Evolutionary conservation across 2,329 filamentous ascomycete species (phyloP).

Genomic region (Colletotrichum cereale): DNA sequence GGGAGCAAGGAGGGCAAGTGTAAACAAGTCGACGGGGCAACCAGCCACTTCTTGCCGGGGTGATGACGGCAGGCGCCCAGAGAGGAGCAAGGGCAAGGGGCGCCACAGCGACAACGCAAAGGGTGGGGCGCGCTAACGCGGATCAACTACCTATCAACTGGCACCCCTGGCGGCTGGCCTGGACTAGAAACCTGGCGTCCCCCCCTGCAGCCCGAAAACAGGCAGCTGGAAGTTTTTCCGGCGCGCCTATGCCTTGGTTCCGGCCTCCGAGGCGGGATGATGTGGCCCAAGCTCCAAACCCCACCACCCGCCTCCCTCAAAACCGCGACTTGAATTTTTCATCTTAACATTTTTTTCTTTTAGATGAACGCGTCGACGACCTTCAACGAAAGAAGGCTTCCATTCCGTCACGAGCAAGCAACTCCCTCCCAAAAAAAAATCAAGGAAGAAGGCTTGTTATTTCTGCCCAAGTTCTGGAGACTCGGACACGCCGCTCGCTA

Average conservation of each 20-base stretch:
- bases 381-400: conserved; percentile 15
- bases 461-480: background rate
- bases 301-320: conserved; percentile 36
- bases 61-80: conserved; percentile 39
- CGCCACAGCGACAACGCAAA: conserved; percentile 32
- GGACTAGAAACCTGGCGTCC: background rate
- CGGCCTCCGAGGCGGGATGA: background rate
- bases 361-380: conserved; percentile 12
- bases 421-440: background rate
- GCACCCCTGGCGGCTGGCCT: conserved; percentile 21
- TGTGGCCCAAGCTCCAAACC: conserved; percentile 30
- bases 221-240: conserved; percentile 35
- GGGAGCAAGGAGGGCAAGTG: conserved; percentile 40
- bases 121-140: conserved; percentile 25
- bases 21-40: conserved; percentile 47
- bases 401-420: conserved; percentile 11
- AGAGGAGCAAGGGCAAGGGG: conserved; percentile 4
- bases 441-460: background rate
- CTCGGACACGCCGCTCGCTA: background rate
- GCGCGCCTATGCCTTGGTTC: background rate
- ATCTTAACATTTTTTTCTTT: background rate
- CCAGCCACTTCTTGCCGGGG: conserved; percentile 41
- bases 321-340: conserved; percentile 38
- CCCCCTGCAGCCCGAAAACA: conserved; percentile 18
- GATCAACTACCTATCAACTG: conserved; percentile 33